A percentile compares a stretch with the other conserved stretches of the same genome.
Evolutionary conservation across 2,329 filamentous ascomycete species (phyloP).

Genomic region (Cladosporium sp.): DNA sequence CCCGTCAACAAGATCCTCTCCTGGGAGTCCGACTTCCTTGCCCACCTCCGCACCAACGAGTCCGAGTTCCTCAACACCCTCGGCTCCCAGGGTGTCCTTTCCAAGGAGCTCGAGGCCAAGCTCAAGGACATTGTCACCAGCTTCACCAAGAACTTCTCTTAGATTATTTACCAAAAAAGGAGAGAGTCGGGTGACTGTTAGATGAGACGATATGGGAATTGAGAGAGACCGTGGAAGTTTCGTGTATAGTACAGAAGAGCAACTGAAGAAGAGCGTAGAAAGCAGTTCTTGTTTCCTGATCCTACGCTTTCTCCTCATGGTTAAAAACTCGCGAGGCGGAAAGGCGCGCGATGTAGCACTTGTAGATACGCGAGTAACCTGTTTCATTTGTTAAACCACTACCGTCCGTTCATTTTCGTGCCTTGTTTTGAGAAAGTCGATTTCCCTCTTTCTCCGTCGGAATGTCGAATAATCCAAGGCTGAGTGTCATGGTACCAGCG

Average conservation of each 20-base stretch:
- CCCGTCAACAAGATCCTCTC: slow-evolving; percentile 86
- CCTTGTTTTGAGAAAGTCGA: too few species aligned
- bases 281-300: slow-evolving; percentile 15
- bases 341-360: slow-evolving; percentile 16
- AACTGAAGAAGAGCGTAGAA: slow-evolving; percentile 20
- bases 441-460: too few species aligned
- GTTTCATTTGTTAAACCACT: slow-evolving; percentile 22
- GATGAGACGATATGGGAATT: slow-evolving; percentile 15
- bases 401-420: background rate
- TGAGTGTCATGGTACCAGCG: too few species aligned
- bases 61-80: slow-evolving; percentile 77
- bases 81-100: slow-evolving; percentile 91
- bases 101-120: slow-evolving; percentile 86
- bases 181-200: slow-evolving; percentile 11
- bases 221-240: slow-evolving; percentile 15
- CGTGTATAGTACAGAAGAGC: slow-evolving; percentile 32
- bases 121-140: slow-evolving; percentile 69
- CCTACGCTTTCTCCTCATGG: slow-evolving; percentile 15
- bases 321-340: slow-evolving; percentile 12
- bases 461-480: too few species aligned
- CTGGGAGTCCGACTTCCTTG: slow-evolving; percentile 94
- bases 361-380: slow-evolving; percentile 28
- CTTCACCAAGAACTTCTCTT: slow-evolving; percentile 93
- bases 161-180: slow-evolving; percentile 25
- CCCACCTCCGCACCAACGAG: slow-evolving; percentile 90